Evolutionary conservation across 768 basidiomycete genomes (phyloP), one percentile per base, ranked within the genome.

Genomic region (Albatrellus ellisii): DNA sequence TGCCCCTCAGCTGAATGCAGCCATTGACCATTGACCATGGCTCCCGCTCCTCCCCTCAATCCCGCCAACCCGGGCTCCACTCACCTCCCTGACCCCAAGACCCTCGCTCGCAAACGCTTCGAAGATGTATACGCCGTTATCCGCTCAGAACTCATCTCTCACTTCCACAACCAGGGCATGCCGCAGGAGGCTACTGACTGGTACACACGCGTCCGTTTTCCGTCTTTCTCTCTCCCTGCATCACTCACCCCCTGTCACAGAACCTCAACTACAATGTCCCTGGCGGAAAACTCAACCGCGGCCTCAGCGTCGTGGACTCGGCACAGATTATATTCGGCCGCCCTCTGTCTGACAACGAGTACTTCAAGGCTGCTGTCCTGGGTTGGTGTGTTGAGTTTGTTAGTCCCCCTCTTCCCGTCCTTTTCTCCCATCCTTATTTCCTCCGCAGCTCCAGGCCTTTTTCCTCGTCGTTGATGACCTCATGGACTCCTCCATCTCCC

Each of bases 381-480:
- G 94, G 92, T 3, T 98, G 94, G 94, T 81, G 85, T 60, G 78
- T 99, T 52, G 94, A 98, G 62, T 69, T 97, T 47, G 92, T 92
- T 48, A 51, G 87, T 71, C n/a, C n/a, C 15, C 21, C 22, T 21
- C 11, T 26, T 41, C 24, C 28, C 3, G 34, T 1, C 12, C 9
- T 20, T 31, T 3, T 26, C 36, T 22, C 17, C 14, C 9, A 24
- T 18, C 11, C 20, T 36, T 11, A 12, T 21, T 24, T 14, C 11
- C 26, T 12, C 18, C 25, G 6, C 54, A 94, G 89, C 75, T 99
- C 6, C 94, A 98, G 79, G 91, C 90, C 0, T 95, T 82, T 64
- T 97, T 98, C 79, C 77, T 98, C 43, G 89, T 95, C 43, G 74
- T 88, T 4, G 89, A 99, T 62, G 94, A 98, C 61, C 91, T 98